A percentile compares a stretch with the other conserved stretches of the same genome.
These are phyloP conservation scores for Calonectria pseudoreteaudii DNA, from an alignment of 2,329 filamentous ascomycete genomes.

Conservation along the genomic window DNA sequence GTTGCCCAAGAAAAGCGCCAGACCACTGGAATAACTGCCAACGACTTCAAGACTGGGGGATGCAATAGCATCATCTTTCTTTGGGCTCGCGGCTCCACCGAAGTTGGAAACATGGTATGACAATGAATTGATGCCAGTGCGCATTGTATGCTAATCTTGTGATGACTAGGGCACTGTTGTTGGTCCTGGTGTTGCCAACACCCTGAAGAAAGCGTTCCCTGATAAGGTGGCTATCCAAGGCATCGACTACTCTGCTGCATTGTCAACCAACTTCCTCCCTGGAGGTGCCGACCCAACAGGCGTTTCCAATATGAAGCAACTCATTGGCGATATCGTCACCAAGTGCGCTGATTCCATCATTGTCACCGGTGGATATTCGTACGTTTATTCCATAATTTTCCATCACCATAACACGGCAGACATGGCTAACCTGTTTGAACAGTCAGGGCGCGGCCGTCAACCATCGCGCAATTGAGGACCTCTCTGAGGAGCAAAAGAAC, in stretches of 20 bases:
- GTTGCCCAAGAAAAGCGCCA: neutral
- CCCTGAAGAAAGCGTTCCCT: neutral
- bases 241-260: neutral
- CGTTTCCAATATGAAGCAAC: neutral
- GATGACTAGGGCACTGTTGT: neutral
- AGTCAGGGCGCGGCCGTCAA: slow-evolving; percentile 2
- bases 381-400: neutral
- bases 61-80: slow-evolving; percentile 6
- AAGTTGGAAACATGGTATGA: slow-evolving; percentile 11
- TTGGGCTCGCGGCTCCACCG: slow-evolving; percentile 3
- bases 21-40: neutral
- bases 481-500: neutral
- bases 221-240: neutral
- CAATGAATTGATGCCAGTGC: neutral
- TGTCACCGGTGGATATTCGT: slow-evolving; percentile 7
- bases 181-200: slow-evolving; percentile 3
- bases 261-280: neutral
- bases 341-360: slow-evolving; percentile 6
- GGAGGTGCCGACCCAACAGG: neutral
- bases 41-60: slow-evolving; percentile 1
- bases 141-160: neutral
- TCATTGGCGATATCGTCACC: neutral
- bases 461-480: slow-evolving; percentile 5
- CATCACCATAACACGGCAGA: no score
- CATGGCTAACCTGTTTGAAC: neutral